phyloP scores from a whole-genome alignment of 139 green algal species.

The Auxenochlorella pyrenoidosa region DNA sequence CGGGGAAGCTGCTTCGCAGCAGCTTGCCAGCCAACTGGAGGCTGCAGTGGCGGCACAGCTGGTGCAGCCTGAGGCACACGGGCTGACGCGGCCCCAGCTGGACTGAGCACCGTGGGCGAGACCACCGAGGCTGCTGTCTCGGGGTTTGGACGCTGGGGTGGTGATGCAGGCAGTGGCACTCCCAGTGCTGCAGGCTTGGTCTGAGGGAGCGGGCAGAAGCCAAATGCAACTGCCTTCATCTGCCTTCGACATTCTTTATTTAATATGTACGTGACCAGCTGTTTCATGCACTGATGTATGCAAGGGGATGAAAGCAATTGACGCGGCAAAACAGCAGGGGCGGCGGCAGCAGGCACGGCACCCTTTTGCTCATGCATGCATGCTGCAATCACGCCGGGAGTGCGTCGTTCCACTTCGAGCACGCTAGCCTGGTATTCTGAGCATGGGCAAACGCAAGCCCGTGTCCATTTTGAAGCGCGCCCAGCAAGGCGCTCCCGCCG shows the following conservation, averaged over 20 bases:
- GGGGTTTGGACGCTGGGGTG: too few relatives aligned
- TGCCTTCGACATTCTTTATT: too few relatives aligned
- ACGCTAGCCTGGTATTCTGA: not conserved
- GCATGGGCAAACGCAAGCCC: conserved; percentile 27
- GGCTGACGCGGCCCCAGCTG: conserved; percentile 28
- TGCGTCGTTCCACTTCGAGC: not conserved
- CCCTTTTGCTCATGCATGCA: not conserved
- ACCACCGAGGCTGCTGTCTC: too few relatives aligned
- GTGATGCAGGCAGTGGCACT: too few relatives aligned
- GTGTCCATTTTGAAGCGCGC: conserved; percentile 23
- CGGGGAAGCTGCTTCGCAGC: conserved; percentile 18
- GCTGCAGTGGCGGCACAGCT: conserved; percentile 53
- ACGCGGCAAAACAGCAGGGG: not conserved
- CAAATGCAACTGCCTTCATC: too few relatives aligned
- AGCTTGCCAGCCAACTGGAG: conserved; percentile 46
- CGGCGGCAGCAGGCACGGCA: not conserved
- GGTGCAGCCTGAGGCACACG: conserved; percentile 38
- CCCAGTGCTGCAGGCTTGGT: too few relatives aligned
- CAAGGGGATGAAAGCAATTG: not conserved
- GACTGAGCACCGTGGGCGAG: not conserved
- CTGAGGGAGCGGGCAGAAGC: too few relatives aligned
- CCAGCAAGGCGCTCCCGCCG: not conserved
- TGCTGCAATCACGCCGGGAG: not conserved
- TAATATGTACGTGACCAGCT: too few relatives aligned
- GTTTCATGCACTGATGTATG: not conserved